phyloP scores from a whole-genome alignment of 1,284 basidiomycete species.

The Leccinum discolor region DNA sequence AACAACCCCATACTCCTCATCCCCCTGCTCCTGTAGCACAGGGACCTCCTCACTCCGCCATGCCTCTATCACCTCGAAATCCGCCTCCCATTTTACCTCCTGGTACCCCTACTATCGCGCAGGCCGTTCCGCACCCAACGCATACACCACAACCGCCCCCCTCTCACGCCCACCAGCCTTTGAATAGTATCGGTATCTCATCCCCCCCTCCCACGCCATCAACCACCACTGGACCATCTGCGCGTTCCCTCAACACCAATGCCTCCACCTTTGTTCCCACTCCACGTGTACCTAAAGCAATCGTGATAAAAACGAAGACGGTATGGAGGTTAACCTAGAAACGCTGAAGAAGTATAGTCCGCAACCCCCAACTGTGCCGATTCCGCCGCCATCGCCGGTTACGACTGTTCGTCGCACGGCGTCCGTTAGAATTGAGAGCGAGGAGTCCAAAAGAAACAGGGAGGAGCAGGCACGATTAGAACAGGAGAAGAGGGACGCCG shows the following conservation, averaged over 20 bases:
- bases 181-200: constrained; percentile 50
- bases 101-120: constrained; percentile 64
- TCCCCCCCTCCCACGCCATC: constrained; percentile 74
- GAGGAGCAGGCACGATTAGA: constrained; percentile 52
- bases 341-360: constrained; percentile 49
- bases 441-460: constrained; percentile 53
- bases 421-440: constrained; percentile 57
- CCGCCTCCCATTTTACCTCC: constrained; percentile 54
- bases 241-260: constrained; percentile 55
- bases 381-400: constrained; percentile 42
- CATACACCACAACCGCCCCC: constrained; percentile 55
- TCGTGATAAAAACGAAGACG: constrained; percentile 49
- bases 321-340: constrained; percentile 60
- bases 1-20: constrained; percentile 38
- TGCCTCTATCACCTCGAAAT: constrained; percentile 68
- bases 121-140: constrained; percentile 47
- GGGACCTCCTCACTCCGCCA: constrained; percentile 42
- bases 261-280: constrained; percentile 66
- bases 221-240: constrained; percentile 40
- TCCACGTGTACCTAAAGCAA: constrained; percentile 23
- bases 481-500: constrained; percentile 37
- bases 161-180: constrained; percentile 48
- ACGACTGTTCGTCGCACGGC: constrained; percentile 33
- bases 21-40: constrained; percentile 29
- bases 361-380: constrained; percentile 40